These are phyloP conservation scores for Ascobolus immersus DNA, from an alignment of 495 filamentous ascomycete species.

Conservation along the genomic window DNA sequence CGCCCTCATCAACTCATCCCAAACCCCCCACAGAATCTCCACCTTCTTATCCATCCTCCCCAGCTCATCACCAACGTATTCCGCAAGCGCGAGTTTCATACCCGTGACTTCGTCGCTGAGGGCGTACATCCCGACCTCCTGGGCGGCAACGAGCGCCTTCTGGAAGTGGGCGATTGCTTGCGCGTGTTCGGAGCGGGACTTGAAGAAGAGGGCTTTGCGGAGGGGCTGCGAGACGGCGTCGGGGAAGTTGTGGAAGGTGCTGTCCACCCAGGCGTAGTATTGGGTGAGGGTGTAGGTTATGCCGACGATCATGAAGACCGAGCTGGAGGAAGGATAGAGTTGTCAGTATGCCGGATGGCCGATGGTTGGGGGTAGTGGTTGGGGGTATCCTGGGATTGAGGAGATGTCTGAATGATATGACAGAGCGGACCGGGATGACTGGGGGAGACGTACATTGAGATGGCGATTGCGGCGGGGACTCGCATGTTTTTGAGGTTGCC, in stretches of 20 bases:
- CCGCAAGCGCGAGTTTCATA: slow-evolving; percentile 56
- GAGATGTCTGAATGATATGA: neutral
- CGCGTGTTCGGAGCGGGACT: slow-evolving; percentile 43
- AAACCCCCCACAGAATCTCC: slow-evolving; percentile 44
- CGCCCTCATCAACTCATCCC: slow-evolving; percentile 28
- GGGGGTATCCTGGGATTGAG: neutral
- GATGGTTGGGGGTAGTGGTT: neutral
- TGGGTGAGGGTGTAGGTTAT: neutral
- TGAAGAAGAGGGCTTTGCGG: slow-evolving; percentile 69
- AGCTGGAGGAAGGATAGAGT: neutral
- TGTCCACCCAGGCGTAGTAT: neutral
- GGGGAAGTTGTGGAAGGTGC: slow-evolving; percentile 49
- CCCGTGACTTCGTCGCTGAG: slow-evolving; percentile 77
- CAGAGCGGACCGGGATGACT: neutral
- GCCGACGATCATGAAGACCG: neutral
- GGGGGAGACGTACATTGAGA: neutral
- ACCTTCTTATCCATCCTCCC: slow-evolving; percentile 37
- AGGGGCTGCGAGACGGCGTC: slow-evolving; percentile 52
- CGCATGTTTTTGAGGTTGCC: neutral
- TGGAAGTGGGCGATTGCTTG: slow-evolving; percentile 59
- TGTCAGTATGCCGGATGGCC: neutral
- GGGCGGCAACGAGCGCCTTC: slow-evolving; percentile 41
- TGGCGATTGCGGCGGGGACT: neutral
- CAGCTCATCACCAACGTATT: slow-evolving; percentile 52
- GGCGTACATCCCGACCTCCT: slow-evolving; percentile 51